These are phyloP conservation scores for Cladophialophora bantiana DNA, from an alignment of 2,329 filamentous ascomycete species.

Conservation along the genomic window DNA sequence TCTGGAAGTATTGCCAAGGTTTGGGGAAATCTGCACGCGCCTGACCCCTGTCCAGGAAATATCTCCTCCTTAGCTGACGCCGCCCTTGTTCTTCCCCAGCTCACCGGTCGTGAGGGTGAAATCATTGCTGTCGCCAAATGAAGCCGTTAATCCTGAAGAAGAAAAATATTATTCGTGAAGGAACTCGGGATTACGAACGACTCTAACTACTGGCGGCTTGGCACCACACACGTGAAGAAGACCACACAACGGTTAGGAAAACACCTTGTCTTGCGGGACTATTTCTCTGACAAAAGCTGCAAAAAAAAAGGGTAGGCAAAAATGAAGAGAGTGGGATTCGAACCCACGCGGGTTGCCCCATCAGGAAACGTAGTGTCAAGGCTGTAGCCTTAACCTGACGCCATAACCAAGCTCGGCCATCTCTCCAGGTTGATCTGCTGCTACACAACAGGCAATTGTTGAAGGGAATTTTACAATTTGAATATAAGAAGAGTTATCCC, in stretches of 20 bases:
- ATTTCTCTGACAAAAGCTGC: neutral
- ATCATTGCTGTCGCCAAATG: too few species aligned
- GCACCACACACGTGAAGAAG: too few species aligned
- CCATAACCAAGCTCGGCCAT: conserved; percentile 32
- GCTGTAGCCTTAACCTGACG: conserved; percentile 32
- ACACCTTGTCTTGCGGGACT: neutral
- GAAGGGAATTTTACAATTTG: neutral
- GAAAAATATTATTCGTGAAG: too few species aligned
- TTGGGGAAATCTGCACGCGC: too few species aligned
- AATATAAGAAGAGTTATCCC: neutral
- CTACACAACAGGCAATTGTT: conserved; percentile 2
- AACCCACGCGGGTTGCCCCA: conserved; percentile 30
- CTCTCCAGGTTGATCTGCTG: conserved; percentile 8
- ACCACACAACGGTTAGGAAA: too few species aligned
- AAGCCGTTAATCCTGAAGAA: too few species aligned
- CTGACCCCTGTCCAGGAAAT: too few species aligned
- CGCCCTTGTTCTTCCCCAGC: too few species aligned
- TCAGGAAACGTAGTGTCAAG: conserved; percentile 33
- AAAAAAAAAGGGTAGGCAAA: conserved; percentile 7
- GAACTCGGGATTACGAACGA: too few species aligned
- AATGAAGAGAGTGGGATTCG: conserved; percentile 32
- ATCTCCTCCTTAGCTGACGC: too few species aligned
- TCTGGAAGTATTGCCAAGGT: neutral
- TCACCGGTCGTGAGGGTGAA: too few species aligned
- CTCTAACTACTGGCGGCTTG: too few species aligned